phyloP scores from a whole-genome alignment of 1,284 basidiomycete species.

The Sutorius eximius region DNA sequence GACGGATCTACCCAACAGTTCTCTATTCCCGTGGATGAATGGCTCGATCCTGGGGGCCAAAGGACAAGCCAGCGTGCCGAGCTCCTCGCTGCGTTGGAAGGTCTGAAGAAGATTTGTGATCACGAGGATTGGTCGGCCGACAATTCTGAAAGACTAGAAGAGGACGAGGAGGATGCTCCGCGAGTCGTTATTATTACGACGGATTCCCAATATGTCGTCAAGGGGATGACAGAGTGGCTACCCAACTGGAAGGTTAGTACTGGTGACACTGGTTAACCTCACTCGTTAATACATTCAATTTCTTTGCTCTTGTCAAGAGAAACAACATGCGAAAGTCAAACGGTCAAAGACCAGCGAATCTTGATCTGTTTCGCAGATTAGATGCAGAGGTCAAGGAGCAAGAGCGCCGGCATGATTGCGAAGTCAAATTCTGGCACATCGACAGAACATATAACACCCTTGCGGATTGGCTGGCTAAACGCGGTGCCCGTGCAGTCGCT shows the following conservation, averaged over 20 bases:
- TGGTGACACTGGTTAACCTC: background rate
- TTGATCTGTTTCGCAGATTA: slow-evolving; percentile 14
- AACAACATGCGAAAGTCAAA: slow-evolving; percentile 4
- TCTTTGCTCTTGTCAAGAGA: background rate
- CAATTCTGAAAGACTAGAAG: no score
- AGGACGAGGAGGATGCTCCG: background rate
- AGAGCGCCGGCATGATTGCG: background rate
- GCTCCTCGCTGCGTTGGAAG: slow-evolving; percentile 33
- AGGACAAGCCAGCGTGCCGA: slow-evolving; percentile 39
- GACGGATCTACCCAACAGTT: slow-evolving; percentile 11
- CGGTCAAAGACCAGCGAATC: slow-evolving; percentile 9
- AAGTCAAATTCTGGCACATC: background rate
- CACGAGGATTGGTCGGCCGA: background rate
- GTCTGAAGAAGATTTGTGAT: slow-evolving; percentile 11
- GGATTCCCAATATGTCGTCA: slow-evolving; percentile 40
- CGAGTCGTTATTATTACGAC: slow-evolving; percentile 22
- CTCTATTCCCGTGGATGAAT: slow-evolving; percentile 26
- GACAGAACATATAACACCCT: background rate
- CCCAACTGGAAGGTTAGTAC: slow-evolving; percentile 35
- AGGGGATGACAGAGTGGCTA: slow-evolving; percentile 38
- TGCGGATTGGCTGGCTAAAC: background rate
- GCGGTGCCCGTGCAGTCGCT: background rate
- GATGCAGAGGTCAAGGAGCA: background rate
- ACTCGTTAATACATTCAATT: background rate
- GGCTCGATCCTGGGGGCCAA: slow-evolving; percentile 22